Base-by-base conservation (phyloP, 164 flowering plant species). In the Liriodendron chinense region DNA sequence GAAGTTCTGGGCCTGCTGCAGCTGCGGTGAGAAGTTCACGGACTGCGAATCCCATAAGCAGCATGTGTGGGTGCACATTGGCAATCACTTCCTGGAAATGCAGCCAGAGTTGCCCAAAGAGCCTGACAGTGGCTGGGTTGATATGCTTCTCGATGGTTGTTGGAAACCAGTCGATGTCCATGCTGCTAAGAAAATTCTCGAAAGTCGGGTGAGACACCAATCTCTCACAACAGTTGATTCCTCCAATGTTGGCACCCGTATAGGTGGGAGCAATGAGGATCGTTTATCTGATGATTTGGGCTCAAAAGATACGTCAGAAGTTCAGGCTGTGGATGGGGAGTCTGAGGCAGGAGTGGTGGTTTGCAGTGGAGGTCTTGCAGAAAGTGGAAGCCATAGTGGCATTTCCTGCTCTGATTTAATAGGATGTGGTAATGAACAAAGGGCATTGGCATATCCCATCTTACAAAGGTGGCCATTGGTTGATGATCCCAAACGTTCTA, bases 1-100 rank as follows among this genome's bases (percentile, higher is more conserved):
- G 98, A 91, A 81, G 82, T 90, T 89, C 75, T 93, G 98, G 97
- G 70, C 75, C 28, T 96, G 99, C 84, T 92, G 94, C 75, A 83
- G 86, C 12, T 96, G 99, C 78, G 76, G 71, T 70, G 92, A 85
- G 81, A 92, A 87, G 66, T 94, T 92, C 84, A 50, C 76, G 1
- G 93, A 93, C 76, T 43, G 84, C 7, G 90, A 91, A 57, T 71
- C 84, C 20, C 90, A 88, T 66, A 83, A 86, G 84, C 91, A 90
- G 53, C 99, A 96, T 84, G 83, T 89, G 76, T 88, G 87, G 71
- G 94, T 91, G 79, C 99, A 96, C 72, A 86, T 92, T 89, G 89
- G 91, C 21, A 87, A 78, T 74, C 86, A 88, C 61, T 70, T 86
- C 63, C 91, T 91, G 4, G 88, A 92, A 67, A 74, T 92, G 85